Evolutionary conservation across 2,329 filamentous ascomycete genomes (phyloP).

Genomic region (Apiospora rasikravindrae): DNA sequence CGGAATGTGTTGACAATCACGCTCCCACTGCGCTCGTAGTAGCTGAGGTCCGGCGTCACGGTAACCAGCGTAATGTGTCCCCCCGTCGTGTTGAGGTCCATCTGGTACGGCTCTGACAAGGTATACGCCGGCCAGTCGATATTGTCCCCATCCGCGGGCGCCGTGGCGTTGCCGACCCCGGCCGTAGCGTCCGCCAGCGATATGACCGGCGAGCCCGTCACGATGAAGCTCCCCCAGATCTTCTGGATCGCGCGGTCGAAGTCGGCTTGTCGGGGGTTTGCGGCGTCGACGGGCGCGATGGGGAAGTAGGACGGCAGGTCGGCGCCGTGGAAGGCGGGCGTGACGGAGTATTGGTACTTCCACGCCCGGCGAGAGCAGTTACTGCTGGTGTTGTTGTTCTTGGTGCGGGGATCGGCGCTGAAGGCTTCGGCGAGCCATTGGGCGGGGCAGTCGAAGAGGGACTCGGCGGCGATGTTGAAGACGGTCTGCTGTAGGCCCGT

Average conservation of each 20-base stretch:
- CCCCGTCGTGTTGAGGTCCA: constrained; percentile 52
- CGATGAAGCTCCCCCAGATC: constrained; percentile 54
- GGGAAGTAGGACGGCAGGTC: constrained; percentile 45
- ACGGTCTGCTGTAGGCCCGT: constrained; percentile 61
- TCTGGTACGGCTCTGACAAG: constrained; percentile 40
- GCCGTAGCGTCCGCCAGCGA: constrained; percentile 37
- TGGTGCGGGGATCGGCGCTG: constrained; percentile 32
- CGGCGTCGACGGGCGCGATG: constrained; percentile 31
- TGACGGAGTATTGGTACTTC: constrained; percentile 56
- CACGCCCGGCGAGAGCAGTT: constrained; percentile 37
- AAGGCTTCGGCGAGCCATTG: constrained; percentile 61
- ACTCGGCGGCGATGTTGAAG: constrained; percentile 59
- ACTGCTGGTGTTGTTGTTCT: neutral
- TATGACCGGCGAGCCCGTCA: constrained; percentile 44
- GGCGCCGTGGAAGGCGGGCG: constrained; percentile 44
- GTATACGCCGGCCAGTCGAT: constrained; percentile 41
- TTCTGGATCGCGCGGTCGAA: constrained; percentile 45
- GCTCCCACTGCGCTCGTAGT: constrained; percentile 30
- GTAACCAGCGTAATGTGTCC: constrained; percentile 32
- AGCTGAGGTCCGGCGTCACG: constrained; percentile 32
- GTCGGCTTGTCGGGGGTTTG: constrained; percentile 28
- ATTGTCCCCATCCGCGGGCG: constrained; percentile 32
- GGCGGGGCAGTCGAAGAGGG: constrained; percentile 59
- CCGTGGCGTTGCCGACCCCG: constrained; percentile 37
- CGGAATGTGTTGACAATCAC: constrained; percentile 36